Percentiles rank a stretch among this genome's conserved stretches.
phyloP scores from a whole-genome alignment of 2,329 filamentous ascomycete species.

The Pseudogymnoascus verrucosus region DNA sequence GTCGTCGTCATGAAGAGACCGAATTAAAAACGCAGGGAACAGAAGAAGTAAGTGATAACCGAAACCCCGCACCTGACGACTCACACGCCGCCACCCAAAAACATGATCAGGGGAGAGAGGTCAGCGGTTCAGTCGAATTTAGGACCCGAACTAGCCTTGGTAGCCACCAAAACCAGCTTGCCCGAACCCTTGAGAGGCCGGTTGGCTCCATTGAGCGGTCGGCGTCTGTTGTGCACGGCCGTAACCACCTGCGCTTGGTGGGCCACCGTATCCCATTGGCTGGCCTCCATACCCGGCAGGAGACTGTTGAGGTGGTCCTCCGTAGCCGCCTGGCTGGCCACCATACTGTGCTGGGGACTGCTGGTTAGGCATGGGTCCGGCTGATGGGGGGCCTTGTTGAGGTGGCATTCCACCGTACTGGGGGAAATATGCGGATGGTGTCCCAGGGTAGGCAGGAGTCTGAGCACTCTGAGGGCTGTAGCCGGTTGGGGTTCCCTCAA shows the following conservation, averaged over 20 bases:
- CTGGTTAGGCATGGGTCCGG: slow-evolving; percentile 30
- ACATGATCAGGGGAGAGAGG: background rate
- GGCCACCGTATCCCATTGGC: slow-evolving; percentile 63
- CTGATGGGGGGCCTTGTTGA: slow-evolving; percentile 29
- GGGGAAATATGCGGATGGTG: slow-evolving; percentile 77
- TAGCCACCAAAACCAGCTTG: slow-evolving; percentile 56
- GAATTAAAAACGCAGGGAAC: background rate
- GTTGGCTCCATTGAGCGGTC: slow-evolving; percentile 37
- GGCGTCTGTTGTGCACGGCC: slow-evolving; percentile 58
- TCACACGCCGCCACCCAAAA: background rate
- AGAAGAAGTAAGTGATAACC: background rate
- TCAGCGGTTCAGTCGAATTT: background rate
- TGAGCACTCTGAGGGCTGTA: slow-evolving; percentile 68
- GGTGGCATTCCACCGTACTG: slow-evolving; percentile 70
- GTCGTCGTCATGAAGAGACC: background rate
- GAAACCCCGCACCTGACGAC: slow-evolving; percentile 1
- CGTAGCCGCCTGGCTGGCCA: slow-evolving; percentile 61
- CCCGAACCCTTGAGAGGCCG: slow-evolving; percentile 51
- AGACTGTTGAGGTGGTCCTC: slow-evolving; percentile 52
- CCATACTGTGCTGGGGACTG: slow-evolving; percentile 41
- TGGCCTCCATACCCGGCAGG: slow-evolving; percentile 56
- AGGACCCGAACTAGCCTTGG: slow-evolving; percentile 40
- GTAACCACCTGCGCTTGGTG: slow-evolving; percentile 73
- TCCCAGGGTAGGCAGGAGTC: slow-evolving; percentile 64
- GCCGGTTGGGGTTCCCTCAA: slow-evolving; percentile 63